A percentile compares a stretch with the other conserved stretches of the same genome.
These are phyloP conservation scores for Diaporthe capsici DNA, from an alignment of 2,329 filamentous ascomycete genomes.

Conservation along the genomic window DNA sequence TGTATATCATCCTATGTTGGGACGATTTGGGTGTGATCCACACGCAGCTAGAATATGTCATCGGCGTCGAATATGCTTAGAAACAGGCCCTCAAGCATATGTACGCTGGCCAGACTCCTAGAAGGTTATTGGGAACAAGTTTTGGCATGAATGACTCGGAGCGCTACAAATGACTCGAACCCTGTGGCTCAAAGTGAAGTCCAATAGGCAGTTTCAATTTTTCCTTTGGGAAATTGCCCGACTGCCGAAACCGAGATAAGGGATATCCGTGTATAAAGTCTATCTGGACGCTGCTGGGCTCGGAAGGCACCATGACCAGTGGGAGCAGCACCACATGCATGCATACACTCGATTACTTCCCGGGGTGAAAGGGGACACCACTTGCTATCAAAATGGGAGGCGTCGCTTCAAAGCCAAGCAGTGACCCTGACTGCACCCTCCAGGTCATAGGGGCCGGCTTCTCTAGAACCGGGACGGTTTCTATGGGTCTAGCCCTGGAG, in stretches of 20 bases:
- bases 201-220: background rate
- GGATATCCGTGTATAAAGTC: background rate
- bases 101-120: too few species aligned
- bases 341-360: too few species aligned
- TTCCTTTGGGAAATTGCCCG: background rate
- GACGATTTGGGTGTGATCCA: background rate
- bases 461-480: slow-evolving; percentile 10
- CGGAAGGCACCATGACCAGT: too few species aligned
- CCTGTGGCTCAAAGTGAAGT: background rate
- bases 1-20: background rate
- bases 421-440: background rate
- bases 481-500: slow-evolving; percentile 23
- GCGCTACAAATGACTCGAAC: background rate
- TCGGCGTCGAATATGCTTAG: background rate
- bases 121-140: too few species aligned
- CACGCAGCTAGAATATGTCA: background rate
- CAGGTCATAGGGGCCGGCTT: slow-evolving; percentile 29
- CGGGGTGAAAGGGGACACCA: background rate
- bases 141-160: background rate
- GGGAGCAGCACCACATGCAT: background rate
- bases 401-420: slow-evolving; percentile 25
- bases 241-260: slow-evolving; percentile 22
- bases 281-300: background rate
- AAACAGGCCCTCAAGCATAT: background rate
- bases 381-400: background rate